These are phyloP conservation scores for Astrothelium subdiscretum DNA, from an alignment of 495 filamentous ascomycete genomes.

Conservation along the genomic window DNA sequence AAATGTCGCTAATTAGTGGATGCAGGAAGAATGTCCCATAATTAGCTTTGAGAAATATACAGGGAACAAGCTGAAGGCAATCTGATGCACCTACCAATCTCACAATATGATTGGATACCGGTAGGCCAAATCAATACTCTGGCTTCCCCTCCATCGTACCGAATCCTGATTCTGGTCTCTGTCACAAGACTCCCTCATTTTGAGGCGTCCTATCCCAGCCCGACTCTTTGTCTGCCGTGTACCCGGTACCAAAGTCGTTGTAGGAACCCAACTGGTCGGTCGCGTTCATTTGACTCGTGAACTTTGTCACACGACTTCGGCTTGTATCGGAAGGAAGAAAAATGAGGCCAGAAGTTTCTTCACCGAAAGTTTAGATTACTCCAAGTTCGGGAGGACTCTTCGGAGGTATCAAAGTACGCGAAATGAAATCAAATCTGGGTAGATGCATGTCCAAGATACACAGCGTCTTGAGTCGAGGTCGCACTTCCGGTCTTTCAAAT, in stretches of 20 bases:
- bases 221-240: conserved; percentile 1
- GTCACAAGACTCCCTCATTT: not conserved
- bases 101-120: not conserved
- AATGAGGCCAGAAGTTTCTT: not conserved
- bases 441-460: not conserved
- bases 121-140: not conserved
- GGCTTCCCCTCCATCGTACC: not conserved
- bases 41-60: not conserved
- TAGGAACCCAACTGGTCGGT: not conserved
- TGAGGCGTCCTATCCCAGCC: not conserved
- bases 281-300: not conserved
- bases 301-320: not conserved
- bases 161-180: not conserved
- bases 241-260: not conserved
- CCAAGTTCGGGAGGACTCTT: not conserved
- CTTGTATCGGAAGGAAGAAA: not conserved
- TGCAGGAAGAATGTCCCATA: not conserved
- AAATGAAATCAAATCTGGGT: not conserved
- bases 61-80: not conserved
- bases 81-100: not conserved
- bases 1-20: not conserved
- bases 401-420: not conserved
- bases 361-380: not conserved
- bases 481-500: not conserved
- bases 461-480: not conserved